A percentile compares a stretch with the other conserved stretches of the same genome.
phyloP scores from a whole-genome alignment of 2,329 filamentous ascomycete species.

The Apiospora aurea region DNA sequence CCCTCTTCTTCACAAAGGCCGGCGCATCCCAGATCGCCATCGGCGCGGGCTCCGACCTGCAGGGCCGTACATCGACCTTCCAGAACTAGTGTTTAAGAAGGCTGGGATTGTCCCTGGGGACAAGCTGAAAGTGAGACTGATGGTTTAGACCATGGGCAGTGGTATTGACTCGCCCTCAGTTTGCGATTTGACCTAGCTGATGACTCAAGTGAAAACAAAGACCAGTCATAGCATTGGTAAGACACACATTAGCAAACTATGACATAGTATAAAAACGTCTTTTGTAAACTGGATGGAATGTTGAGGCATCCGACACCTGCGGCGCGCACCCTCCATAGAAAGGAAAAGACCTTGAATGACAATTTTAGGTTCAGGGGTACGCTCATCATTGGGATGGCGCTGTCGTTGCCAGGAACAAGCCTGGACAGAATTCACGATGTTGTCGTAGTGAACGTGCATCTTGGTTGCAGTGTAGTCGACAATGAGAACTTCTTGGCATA shows the following conservation, averaged over 20 bases:
- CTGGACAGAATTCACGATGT: no score
- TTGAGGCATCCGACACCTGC: no score
- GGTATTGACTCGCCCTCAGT: not conserved
- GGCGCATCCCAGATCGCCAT: no score
- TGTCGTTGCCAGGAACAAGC: no score
- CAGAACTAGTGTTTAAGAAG: constrained; percentile 40
- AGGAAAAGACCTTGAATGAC: no score
- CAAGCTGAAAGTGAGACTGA: constrained; percentile 38
- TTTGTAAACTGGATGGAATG: not conserved
- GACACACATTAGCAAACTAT: not conserved
- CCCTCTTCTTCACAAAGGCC: no score
- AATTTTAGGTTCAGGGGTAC: no score
- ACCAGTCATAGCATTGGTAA: not conserved
- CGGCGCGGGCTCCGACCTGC: constrained; percentile 7
- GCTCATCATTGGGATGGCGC: no score
- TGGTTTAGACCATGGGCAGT: constrained; percentile 28
- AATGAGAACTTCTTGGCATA: no score
- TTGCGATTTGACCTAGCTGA: not conserved
- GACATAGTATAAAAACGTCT: not conserved
- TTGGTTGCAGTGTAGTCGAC: no score
- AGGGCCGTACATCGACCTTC: constrained; percentile 48
- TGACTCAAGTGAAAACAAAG: not conserved
- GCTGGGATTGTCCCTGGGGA: constrained; percentile 39
- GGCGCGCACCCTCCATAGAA: no score
- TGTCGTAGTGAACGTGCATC: no score